Evolutionary conservation across 306 rosid species (phyloP), one percentile per base, ranked within the genome.

Genomic region (Lablab purpureus): DNA sequence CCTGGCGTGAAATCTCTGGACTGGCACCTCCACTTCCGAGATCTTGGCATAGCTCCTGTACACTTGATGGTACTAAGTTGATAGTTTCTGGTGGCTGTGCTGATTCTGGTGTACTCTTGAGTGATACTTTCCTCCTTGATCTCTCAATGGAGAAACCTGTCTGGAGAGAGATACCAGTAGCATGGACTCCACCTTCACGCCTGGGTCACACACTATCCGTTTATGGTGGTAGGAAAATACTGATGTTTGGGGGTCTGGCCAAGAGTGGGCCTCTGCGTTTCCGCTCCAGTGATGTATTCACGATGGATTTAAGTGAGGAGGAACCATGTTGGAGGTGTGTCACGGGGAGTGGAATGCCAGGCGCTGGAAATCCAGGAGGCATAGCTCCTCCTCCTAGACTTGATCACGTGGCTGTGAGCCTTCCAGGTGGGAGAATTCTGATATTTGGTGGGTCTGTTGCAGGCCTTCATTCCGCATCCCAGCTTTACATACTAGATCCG

Each of bases 61-160:
- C 98, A 47, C 98, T 96, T 69, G 99, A 96, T 79, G 99, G 98
- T 74, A 93, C 98, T 66, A 96, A 96, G 90, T 85, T 96, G 88
- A 96, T 96, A 78, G 99, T 93, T 84, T 96, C 99, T 19, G 99
- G 99, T 68, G 99, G 99, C 65, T 96, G 99, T 81, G 97, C 99
- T 27, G 99, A 96, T 86, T 93, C 99, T 40, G 99, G 99, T 73
- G 99, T 96, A 76, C 97, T 96, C 32, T 92, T 96, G 67, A 96
- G 97, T 34, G 99, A 96, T 69, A 96, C 98, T 56, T 96, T 93
- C 79, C 93, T 91, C 65, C 99, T 96, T 79, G 99, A 96, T 89
- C 88, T 96, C 67, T 93, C 99, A 4, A 96, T 96, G 97, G 99
- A 96, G 85, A 96, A 89, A 68, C 99, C 98, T 41, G 45, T 87